Base-by-base conservation (phyloP, 1,284 basidiomycete genomes). In the Mycena sp. region DNA sequence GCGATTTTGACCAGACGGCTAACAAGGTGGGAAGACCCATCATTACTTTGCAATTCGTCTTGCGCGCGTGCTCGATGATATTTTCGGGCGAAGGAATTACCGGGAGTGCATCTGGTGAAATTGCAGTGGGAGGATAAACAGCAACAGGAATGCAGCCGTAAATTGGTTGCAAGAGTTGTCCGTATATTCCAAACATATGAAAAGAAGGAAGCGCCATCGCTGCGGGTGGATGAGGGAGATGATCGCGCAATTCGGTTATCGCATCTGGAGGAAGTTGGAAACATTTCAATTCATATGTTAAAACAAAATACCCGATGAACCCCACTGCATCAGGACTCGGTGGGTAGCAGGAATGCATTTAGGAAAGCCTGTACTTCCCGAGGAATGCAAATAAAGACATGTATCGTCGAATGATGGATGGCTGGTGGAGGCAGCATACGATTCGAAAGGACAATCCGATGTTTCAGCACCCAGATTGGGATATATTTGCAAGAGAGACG, bases 121-220 rank as follows among this genome's bases (percentile, higher is more conserved):
- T 64, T 17, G 71, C 72, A 3, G 64, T 65, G 1, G 75, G 75
- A 14, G 76, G 74, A 52, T 69, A 77, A 0, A 77, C 51, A 9
- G 69, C 67, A 4, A 71, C 61, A 7, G 64, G 51, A 5, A 67
- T 35, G 3, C 64, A 35, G 10, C 57, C 63, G 50, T 67, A 74
- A 11, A n/a, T n/a, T n/a, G n/a, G n/a, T n/a, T n/a, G n/a, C n/a
- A n/a, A n/a, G n/a, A n/a, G n/a, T n/a, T n/a, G 73, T 23, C 0
- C 72, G 68, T 63, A 56, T 7, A 75, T 17, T 6, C 72, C 73
- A 3, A 71, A 40, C 0, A 71, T 63, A 49, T 77, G 74, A 54
- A 77, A 77, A n/a, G 72, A 52, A 0, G 76, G 76, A 14, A 77
- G 54, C 6, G 67, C 65, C 73, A 77, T 77, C n/a, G 16, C 40